phyloP scores from a whole-genome alignment of 495 filamentous ascomycete species.

The Neurospora africana region DNA sequence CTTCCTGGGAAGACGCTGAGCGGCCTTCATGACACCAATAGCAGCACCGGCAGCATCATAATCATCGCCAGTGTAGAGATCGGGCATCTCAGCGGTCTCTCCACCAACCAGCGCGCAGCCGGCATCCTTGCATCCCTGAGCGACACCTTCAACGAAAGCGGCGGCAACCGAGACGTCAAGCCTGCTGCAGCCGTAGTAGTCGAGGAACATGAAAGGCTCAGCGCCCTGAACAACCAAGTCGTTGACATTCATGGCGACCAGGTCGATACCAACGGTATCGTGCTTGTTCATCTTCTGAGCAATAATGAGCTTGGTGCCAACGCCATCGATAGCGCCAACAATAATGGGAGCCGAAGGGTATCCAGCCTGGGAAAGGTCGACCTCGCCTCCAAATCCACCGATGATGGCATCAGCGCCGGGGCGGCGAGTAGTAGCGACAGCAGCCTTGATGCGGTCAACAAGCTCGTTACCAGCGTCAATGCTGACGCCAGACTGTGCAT shows the following conservation, averaged over 20 bases:
- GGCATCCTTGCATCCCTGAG: constrained; percentile 68
- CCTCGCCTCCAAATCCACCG: constrained; percentile 87
- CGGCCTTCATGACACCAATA: constrained; percentile 66
- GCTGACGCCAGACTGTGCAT: constrained; percentile 85
- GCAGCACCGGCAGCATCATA: constrained; percentile 88
- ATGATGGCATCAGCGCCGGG: constrained; percentile 84
- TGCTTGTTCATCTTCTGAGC: constrained; percentile 81
- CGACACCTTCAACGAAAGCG: constrained; percentile 78
- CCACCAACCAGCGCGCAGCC: constrained; percentile 87
- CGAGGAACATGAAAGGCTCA: constrained; percentile 86
- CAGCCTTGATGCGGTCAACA: constrained; percentile 77
- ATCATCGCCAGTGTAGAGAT: constrained; percentile 69
- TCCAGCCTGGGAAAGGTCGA: constrained; percentile 69
- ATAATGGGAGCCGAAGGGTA: constrained; percentile 66
- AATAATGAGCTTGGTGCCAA: constrained; percentile 93
- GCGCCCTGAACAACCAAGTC: constrained; percentile 93
- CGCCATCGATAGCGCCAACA: constrained; percentile 86
- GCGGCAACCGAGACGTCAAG: constrained; percentile 67
- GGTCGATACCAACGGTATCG: constrained; percentile 86
- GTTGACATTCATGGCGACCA: constrained; percentile 98
- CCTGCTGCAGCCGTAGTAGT: constrained; percentile 86
- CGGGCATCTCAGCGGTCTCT: constrained; percentile 97
- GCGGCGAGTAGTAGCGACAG: constrained; percentile 65
- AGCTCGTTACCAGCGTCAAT: constrained; percentile 88
- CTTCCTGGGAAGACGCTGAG: constrained; percentile 62